Percentiles rank a stretch among this genome's conserved stretches.
These are phyloP conservation scores for Penicillium sp. DNA, from an alignment of 2,329 filamentous ascomycete genomes.

Conservation along the genomic window DNA sequence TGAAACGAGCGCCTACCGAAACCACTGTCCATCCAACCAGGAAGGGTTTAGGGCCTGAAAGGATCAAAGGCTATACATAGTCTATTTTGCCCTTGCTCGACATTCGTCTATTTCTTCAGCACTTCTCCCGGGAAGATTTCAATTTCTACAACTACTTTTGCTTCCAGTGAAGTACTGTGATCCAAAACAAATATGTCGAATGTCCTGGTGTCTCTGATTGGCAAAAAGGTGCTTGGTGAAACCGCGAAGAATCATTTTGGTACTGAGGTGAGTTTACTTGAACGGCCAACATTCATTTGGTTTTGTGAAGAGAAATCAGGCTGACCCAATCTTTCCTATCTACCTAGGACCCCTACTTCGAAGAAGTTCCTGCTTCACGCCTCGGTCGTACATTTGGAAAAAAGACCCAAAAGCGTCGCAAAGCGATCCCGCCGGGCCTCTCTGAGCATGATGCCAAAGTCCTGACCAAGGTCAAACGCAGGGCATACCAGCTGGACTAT, in stretches of 20 bases:
- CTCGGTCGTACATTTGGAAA: conserved; percentile 63
- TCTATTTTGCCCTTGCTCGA: conserved; percentile 13
- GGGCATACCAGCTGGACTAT: conserved; percentile 84
- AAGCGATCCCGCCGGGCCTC: conserved; percentile 78
- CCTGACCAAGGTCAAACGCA: conserved; percentile 80
- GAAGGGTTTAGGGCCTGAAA: neutral
- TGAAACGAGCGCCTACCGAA: conserved; percentile 15
- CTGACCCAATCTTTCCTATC: conserved; percentile 8
- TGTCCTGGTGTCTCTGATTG: conserved; percentile 29
- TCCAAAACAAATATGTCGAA: conserved; percentile 28
- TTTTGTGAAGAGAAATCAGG: neutral
- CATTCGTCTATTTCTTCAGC: conserved; percentile 5
- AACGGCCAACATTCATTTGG: neutral
- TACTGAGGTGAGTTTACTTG: conserved; percentile 36
- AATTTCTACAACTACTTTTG: neutral
- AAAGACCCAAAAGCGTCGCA: conserved; percentile 80
- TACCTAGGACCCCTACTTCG: conserved; percentile 82
- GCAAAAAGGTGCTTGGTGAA: conserved; percentile 39
- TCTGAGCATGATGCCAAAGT: conserved; percentile 78
- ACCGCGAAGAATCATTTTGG: conserved; percentile 45
- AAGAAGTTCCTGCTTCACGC: conserved; percentile 72
- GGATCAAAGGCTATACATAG: conserved; percentile 15
- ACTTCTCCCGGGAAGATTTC: neutral
- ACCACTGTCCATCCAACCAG: conserved; percentile 9
- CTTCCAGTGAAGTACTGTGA: neutral